A percentile compares a stretch with the other conserved stretches of the same genome.
phyloP scores from a whole-genome alignment of 2,329 filamentous ascomycete species.

The Botrytis paeoniae region DNA sequence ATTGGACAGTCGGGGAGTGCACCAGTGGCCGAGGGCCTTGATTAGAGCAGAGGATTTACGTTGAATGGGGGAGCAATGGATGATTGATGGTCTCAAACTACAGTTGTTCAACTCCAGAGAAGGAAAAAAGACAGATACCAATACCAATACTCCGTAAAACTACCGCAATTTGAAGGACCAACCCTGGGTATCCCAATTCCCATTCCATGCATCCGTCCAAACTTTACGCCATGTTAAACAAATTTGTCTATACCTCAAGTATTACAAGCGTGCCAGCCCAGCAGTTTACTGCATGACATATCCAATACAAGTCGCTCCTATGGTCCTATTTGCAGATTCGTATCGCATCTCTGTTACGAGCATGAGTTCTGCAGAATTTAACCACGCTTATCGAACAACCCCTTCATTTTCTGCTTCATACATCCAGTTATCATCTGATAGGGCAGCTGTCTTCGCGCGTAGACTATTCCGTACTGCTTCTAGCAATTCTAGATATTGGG shows the following conservation, averaged over 20 bases:
- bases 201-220: background rate
- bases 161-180: background rate
- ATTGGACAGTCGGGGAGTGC: constrained; percentile 39
- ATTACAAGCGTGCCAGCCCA: background rate
- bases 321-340: background rate
- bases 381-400: constrained; percentile 6
- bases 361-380: constrained; percentile 16
- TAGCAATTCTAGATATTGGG: constrained; percentile 56
- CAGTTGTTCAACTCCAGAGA: background rate
- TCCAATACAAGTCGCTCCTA: background rate
- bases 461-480: constrained; percentile 68
- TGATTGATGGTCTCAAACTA: background rate
- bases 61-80: background rate
- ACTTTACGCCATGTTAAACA: constrained; percentile 6
- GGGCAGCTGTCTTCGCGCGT: constrained; percentile 65
- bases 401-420: constrained; percentile 57
- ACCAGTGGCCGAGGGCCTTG: constrained; percentile 57
- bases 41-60: constrained; percentile 42
- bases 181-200: background rate
- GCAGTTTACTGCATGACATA: background rate
- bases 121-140: constrained; percentile 3
- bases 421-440: constrained; percentile 89
- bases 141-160: background rate
- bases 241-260: constrained; percentile 2
- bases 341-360: background rate